Conservation (phyloP, 371 early-diverging fungal species). For the Rhizopus microsporus region DNA sequence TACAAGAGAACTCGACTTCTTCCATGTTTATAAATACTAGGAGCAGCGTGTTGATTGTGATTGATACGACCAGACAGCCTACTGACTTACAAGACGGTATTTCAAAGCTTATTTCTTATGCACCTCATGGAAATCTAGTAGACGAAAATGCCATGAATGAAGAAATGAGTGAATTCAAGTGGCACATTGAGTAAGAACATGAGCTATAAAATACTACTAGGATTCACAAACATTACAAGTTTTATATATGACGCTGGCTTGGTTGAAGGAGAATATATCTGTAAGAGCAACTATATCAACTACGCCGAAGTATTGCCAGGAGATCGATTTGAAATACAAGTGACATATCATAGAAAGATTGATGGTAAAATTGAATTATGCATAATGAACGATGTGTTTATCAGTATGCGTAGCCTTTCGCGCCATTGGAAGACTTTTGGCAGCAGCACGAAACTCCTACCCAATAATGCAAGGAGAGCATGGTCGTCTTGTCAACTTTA, state of each 20-base stretch:
- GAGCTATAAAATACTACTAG: not conserved
- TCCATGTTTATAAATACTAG: not conserved
- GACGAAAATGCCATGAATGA: conserved; percentile 49
- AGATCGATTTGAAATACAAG: conserved; percentile 48
- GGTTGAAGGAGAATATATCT: conserved; percentile 45
- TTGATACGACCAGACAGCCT: conserved; percentile 54
- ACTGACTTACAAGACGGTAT: conserved; percentile 64
- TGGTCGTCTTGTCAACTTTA: conserved; percentile 51
- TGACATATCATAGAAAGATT: conserved; percentile 64
- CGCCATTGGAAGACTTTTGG: conserved; percentile 73
- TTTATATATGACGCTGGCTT: conserved; percentile 51
- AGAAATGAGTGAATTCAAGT: conserved; percentile 45
- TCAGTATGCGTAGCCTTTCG: conserved; percentile 64
- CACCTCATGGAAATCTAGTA: conserved; percentile 55
- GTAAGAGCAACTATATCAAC: conserved; percentile 41
- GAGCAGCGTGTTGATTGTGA: conserved; percentile 37
- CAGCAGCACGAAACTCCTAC: conserved; percentile 52
- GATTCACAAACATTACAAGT: conserved; percentile 21
- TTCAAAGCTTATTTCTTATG: conserved; percentile 54
- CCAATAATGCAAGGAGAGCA: conserved; percentile 37
- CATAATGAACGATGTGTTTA: not conserved
- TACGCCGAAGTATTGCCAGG: conserved; percentile 34
- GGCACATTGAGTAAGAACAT: conserved; percentile 56
- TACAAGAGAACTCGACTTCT: not conserved
- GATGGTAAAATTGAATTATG: conserved; percentile 49